Evolutionary conservation across 768 basidiomycete species (phyloP), one percentile per base, ranked within the genome.

Genomic region (Mycena filopes): DNA sequence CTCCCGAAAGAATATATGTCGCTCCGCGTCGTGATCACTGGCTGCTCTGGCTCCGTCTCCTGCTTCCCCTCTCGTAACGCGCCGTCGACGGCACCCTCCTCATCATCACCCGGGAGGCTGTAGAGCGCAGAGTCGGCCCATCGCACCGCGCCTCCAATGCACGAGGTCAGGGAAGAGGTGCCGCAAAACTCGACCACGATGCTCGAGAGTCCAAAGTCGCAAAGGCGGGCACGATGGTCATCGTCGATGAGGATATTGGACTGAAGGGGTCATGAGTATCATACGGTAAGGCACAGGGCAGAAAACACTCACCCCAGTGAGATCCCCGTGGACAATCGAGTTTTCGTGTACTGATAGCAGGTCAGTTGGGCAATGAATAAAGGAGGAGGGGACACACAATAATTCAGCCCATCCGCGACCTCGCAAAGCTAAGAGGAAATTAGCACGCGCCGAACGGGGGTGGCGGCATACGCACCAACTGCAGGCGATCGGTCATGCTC

Each of bases 1-100:
- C 84, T 82, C 4, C 82, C 82, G 55, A 80, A 81, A 0, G 82
- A 83, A 69, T 81, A 86, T 21, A 84, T 78, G 68, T 86, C 85
- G 45, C 77, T 82, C 48, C 71, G 59, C 12, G 75, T 75, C 2
- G 75, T 78, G 3, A 78, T 53, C 2, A 63, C 48, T 5, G 72
- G 70, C 33, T 70, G 23, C 16, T 64, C 45, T n/a, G 57, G 51
- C 26, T 75, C 15, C 36, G 36, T 36, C 36, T 36, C 36, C 36
- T n/a, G n/a, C 73, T 13, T 78, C n/a, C 9, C 36, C 36, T 10
- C 11, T 9, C 15, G 36, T 15, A 2, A 11, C 36, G 10, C 36
- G 36, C 31, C 31, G 15, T 36, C 36, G 31, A 5, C 12, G 12
- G 10, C 36, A 15, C 36, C 36, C 9, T 15, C 36, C 36, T 36